Percentiles rank a stretch among this genome's conserved stretches.
Conservation (phyloP, 1,284 basidiomycete genomes). For the Microbotryomycetes sp. region DNA sequence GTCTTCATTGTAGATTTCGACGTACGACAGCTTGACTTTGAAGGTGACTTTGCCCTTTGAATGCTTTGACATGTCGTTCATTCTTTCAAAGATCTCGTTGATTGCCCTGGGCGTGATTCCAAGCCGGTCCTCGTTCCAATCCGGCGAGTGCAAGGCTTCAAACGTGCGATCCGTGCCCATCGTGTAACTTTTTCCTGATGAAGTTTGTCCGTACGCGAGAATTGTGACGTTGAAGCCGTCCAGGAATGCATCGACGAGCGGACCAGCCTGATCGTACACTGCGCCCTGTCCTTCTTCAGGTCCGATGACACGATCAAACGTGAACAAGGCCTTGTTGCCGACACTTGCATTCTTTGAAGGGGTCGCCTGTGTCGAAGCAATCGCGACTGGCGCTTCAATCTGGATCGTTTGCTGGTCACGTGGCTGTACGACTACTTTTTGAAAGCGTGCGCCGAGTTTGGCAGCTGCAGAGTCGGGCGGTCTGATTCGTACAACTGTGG, state of each 20-base stretch:
- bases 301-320: slow-evolving; percentile 87
- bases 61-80: slow-evolving; percentile 66
- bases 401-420: slow-evolving; percentile 52
- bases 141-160: slow-evolving; percentile 61
- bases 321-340: slow-evolving; percentile 69
- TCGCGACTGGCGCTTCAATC: slow-evolving; percentile 46
- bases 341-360: slow-evolving; percentile 47
- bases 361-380: slow-evolving; percentile 26
- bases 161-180: slow-evolving; percentile 80
- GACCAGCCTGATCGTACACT: slow-evolving; percentile 77
- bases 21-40: slow-evolving; percentile 57
- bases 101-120: slow-evolving; percentile 95
- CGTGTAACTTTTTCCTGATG: slow-evolving; percentile 92
- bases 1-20: slow-evolving; percentile 93
- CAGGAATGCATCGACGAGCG: slow-evolving; percentile 80
- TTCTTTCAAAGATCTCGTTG: slow-evolving; percentile 75
- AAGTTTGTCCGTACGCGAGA: slow-evolving; percentile 95
- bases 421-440: slow-evolving; percentile 76
- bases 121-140: slow-evolving; percentile 50
- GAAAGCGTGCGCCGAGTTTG: slow-evolving; percentile 81
- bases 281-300: slow-evolving; percentile 74
- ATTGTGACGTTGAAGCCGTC: slow-evolving; percentile 98
- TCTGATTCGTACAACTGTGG: slow-evolving; percentile 78
- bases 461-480: slow-evolving; percentile 68
- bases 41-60: slow-evolving; percentile 55